Conservation (phyloP, 176 grass and related monocot species). For the Otatea glauca region DNA sequence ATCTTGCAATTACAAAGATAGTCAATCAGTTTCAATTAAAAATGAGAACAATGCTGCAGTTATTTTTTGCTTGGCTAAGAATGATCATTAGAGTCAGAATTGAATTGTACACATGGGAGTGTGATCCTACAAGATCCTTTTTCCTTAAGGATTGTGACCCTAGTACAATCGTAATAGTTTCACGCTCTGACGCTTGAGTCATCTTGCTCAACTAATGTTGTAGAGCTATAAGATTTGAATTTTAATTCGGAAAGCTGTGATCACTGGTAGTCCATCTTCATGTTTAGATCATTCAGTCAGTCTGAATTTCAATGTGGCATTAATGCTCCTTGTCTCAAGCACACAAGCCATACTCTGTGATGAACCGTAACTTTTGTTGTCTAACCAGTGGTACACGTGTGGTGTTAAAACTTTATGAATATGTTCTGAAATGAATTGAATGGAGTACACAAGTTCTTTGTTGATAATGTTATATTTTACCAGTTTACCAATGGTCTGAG, state of each 20-base stretch:
- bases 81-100: neutral
- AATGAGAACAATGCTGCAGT: slow-evolving; percentile 21
- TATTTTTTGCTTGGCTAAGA: neutral
- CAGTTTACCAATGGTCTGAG: neutral
- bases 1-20: slow-evolving; percentile 1
- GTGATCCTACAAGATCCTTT: neutral
- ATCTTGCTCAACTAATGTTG: neutral
- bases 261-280: neutral
- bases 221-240: neutral
- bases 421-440: slow-evolving; percentile 15
- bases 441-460: neutral
- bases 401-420: slow-evolving; percentile 11
- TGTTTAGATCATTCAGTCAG: slow-evolving; percentile 6
- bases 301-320: slow-evolving; percentile 21
- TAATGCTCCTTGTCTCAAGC: neutral
- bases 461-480: slow-evolving; percentile 8
- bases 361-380: neutral
- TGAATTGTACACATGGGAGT: slow-evolving; percentile 3
- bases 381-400: neutral
- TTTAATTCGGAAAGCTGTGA: slow-evolving; percentile 6
- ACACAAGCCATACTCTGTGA: neutral
- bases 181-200: neutral
- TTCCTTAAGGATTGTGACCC: neutral
- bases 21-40: slow-evolving; percentile 8
- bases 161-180: neutral